Evolutionary conservation across 108 stramenopile species (phyloP), one percentile per base, ranked within the genome.

Genomic region (Craspedostauros australis): DNA sequence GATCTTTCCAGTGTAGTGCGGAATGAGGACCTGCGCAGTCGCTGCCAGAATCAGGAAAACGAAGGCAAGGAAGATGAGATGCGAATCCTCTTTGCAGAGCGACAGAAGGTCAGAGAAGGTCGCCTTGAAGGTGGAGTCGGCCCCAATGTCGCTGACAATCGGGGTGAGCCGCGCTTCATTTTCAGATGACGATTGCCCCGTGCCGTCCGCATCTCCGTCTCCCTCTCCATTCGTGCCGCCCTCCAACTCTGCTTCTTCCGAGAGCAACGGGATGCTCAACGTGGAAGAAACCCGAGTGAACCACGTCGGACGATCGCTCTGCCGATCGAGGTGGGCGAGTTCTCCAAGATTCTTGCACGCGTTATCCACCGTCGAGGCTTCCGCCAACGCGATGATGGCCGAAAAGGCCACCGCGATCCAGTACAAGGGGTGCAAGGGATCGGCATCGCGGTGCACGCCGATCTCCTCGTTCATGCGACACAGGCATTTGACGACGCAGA

Each of bases 11-110:
- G 76, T 75, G 58, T 48, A 84, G 5, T 46, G 60, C 0, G 78
- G 75, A 26, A 84, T 70, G 49, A 61, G 67, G 0, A 77, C 56
- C 40, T 79, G 75, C 20, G 75, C 64, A 1, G 60, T 26, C 0
- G 82, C 82, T 14, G 82, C 77, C 6, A 62, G 30, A 5, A 76
- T 4, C 24, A 79, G 39, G 52, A 75, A 79, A 1, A 79, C 61
- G 29, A 77, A 71, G 1, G 82, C 82, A 5, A 70, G 25, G 1
- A 52, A 1, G 11, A 79, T 60, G 40, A 74, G 37, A 37, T 55
- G 72, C 3, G 54, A 22, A 42, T 84, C 83, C 2, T 69, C 73
- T 16, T 22, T 25, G 43, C 66, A 68, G 9, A 77, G 8, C 22
- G 41, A 25, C 15, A 75, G 3, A 4, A 84, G 41, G 52, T 83